Base-by-base conservation (phyloP, 2,329 filamentous ascomycete genomes). In the Epichloe sibirici region DNA sequence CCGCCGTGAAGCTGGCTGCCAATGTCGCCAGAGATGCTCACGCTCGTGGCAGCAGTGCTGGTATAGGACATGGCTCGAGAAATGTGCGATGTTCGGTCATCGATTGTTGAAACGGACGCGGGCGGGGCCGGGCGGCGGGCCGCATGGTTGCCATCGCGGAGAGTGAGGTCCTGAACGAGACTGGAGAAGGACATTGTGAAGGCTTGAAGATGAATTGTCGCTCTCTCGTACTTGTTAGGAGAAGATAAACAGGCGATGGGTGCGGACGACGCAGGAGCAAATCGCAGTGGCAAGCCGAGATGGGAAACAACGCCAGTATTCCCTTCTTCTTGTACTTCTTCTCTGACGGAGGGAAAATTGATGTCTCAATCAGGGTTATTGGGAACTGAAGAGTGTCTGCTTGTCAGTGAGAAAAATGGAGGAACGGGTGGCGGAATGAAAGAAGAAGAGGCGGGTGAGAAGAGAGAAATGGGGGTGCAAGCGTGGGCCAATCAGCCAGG, bases 1-100 rank as follows among this genome's bases (percentile, higher is more conserved):
- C 88, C 88, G 51, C 86, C 85, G 64, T 93, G 88, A 43, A 91
- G 77, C 69, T 91, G 87, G 67, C 86, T 90, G 13, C 84, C 85
- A 59, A 93, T 90, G 62, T 90, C 86, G 51, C 81, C 81, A 2
- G 80, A 73, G 60, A 85, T 84, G 76, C 81, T 85, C 57, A 85
- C 81, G 64, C 81, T 85, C 31, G 81, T 85, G 45, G 81, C 81
- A 52, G 79, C 71, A 13, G 81, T 85, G 72, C 81, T 84, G 57
- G 81, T 69, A 63, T 84, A 84, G 21, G 81, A 83, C 74, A 79
- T 80, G 62, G 79, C 78, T 51, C 78, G 73, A 23, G 81, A 85
- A 58, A 83, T 67, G 64, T 80, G 79, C 48, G 81, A 84, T 43
- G 76, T 70, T 45, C 74, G 70, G 64, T 83, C 81, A 61, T 83